Conservation (phyloP, 257 asterid species). For the Solanum ossicruentum region DNA sequence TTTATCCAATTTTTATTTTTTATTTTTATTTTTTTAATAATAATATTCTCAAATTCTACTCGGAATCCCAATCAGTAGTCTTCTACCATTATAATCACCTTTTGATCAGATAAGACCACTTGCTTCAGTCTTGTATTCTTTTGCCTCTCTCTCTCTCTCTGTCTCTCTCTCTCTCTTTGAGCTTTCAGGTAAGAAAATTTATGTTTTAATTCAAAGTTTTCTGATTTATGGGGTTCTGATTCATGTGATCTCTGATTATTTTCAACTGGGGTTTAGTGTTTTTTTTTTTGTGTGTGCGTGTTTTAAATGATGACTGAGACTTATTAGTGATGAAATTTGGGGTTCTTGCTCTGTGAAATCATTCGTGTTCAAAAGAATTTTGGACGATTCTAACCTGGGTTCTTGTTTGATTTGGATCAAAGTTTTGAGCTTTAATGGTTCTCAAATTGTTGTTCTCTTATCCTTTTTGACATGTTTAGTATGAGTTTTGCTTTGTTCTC, state of each 20-base stretch:
- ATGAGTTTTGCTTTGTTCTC: background rate
- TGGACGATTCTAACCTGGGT: slow-evolving; percentile 7
- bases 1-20: slow-evolving; percentile 5
- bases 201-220: background rate
- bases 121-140: slow-evolving; percentile 3
- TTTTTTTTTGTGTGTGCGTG: too few species aligned
- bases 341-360: slow-evolving; percentile 2
- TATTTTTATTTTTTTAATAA: background rate
- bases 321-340: slow-evolving; percentile 7
- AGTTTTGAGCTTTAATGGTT: slow-evolving; percentile 19
- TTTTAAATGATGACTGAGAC: slow-evolving; percentile 14
- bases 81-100: slow-evolving; percentile 5
- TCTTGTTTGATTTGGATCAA: slow-evolving; percentile 1
- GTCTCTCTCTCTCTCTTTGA: background rate
- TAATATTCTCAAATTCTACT: background rate
- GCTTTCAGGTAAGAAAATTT: slow-evolving; percentile 11
- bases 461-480: background rate
- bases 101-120: slow-evolving; percentile 16
- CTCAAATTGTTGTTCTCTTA: background rate
- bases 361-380: slow-evolving; percentile 2
- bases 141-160: slow-evolving; percentile 2
- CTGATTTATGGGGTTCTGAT: slow-evolving; percentile 2
- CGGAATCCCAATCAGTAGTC: slow-evolving; percentile 19
- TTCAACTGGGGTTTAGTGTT: slow-evolving; percentile 5
- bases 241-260: slow-evolving; percentile 2